phyloP scores from a whole-genome alignment of 2,329 filamentous ascomycete genomes.

The Immersiporthe knoxdaviesiana region DNA sequence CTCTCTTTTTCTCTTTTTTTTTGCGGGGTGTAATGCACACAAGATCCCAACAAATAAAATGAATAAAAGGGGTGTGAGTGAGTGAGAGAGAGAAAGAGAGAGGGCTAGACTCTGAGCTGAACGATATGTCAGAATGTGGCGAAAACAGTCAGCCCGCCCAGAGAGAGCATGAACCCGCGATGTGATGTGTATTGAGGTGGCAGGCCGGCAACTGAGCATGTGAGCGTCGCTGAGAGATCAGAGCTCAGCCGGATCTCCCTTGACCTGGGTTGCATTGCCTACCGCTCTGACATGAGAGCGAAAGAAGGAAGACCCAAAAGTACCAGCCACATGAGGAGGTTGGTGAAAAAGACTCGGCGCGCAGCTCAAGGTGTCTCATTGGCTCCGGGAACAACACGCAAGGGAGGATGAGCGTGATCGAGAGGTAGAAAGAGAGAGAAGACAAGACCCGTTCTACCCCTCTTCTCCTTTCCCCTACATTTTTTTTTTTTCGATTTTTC shows the following conservation, averaged over 20 bases:
- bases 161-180: background rate
- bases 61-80: no score
- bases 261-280: slow-evolving; percentile 1
- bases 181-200: background rate
- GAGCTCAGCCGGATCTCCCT: background rate
- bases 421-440: background rate
- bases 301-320: background rate
- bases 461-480: background rate
- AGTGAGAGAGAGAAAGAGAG: no score
- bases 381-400: background rate
- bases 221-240: background rate
- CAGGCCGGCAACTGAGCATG: background rate
- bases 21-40: no score
- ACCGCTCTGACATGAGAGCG: background rate
- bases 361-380: background rate
- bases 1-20: no score
- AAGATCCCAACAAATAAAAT: no score
- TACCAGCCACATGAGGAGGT: background rate
- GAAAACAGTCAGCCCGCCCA: background rate
- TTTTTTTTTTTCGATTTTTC: background rate
- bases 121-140: background rate
- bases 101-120: background rate
- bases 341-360: slow-evolving; percentile 1
- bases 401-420: background rate
- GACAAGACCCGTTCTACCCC: background rate